These are phyloP conservation scores for Nakazawaea ambrosiae DNA, from an alignment of 805 yeast species.

Conservation along the genomic window DNA sequence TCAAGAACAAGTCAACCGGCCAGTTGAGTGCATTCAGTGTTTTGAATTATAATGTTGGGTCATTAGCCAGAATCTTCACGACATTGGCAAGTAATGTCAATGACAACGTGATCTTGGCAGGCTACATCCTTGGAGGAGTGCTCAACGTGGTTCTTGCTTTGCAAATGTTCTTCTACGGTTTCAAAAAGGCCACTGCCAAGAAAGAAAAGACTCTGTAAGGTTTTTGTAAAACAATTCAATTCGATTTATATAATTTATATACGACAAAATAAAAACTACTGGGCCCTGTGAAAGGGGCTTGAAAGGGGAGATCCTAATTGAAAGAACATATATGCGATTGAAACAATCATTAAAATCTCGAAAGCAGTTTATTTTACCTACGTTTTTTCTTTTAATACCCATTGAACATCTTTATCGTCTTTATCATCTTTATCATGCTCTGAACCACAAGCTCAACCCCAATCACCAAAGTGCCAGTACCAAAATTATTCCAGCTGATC, in stretches of 20 bases:
- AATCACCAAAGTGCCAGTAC: too few species aligned
- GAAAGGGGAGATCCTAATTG: too few species aligned
- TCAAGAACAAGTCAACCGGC: slow-evolving; percentile 33
- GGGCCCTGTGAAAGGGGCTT: too few species aligned
- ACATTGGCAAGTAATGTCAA: slow-evolving; percentile 26
- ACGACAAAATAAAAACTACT: not conserved
- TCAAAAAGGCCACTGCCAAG: slow-evolving; percentile 5
- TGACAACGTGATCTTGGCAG: slow-evolving; percentile 26
- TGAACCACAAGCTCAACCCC: too few species aligned
- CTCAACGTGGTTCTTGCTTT: slow-evolving; percentile 27
- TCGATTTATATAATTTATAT: not conserved
- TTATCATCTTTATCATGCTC: not conserved
- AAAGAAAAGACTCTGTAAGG: not conserved
- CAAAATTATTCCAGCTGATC: too few species aligned
- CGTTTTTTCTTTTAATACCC: not conserved
- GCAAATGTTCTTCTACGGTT: slow-evolving; percentile 28
- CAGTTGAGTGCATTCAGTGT: slow-evolving; percentile 30
- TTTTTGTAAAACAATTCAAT: too few species aligned
- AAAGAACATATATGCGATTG: too few species aligned
- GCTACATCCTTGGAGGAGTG: slow-evolving; percentile 23
- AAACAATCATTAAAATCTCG: too few species aligned
- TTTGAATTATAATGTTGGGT: slow-evolving; percentile 28
- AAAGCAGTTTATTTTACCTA: too few species aligned
- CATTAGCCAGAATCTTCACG: slow-evolving; percentile 32
- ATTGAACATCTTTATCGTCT: not conserved